Percentiles rank a stretch among this genome's conserved stretches.
Conservation (phyloP, 2,329 filamentous ascomycete genomes). For the Nigrospora sphaerica region DNA sequence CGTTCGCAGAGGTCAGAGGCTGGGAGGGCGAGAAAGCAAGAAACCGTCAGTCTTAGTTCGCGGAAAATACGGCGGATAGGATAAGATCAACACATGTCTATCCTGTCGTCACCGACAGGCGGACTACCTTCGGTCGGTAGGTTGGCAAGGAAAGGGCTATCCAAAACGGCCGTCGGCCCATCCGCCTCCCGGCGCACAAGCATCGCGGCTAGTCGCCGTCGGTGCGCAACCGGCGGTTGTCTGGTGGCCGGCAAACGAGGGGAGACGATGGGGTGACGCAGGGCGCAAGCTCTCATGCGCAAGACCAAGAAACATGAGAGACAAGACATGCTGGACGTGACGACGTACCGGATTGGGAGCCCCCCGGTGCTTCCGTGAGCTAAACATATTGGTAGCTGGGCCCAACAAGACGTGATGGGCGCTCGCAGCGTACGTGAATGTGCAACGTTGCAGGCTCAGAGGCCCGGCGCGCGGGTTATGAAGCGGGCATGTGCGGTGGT, state of each 20-base stretch:
- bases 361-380: conserved; percentile 39
- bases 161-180: neutral
- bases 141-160: neutral
- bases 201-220: neutral
- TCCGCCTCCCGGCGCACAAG: neutral
- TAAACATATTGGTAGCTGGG: conserved; percentile 34
- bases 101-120: neutral
- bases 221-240: neutral
- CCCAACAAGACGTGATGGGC: neutral
- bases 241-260: neutral
- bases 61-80: conserved; percentile 4
- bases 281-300: neutral
- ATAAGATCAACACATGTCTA: neutral
- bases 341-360: conserved; percentile 41
- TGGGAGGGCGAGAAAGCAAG: conserved; percentile 24
- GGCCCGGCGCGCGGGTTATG: conserved; percentile 5
- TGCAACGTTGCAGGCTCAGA: conserved; percentile 10
- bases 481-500: neutral
- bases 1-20: conserved; percentile 57
- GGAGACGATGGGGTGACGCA: neutral
- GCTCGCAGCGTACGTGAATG: too few relatives aligned
- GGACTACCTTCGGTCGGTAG: too few relatives aligned
- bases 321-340: conserved; percentile 8
- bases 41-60: conserved; percentile 8
- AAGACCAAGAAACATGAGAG: conserved; percentile 4